A percentile compares a stretch with the other conserved stretches of the same genome.
These are phyloP conservation scores for Stereum hirsutum DNA, from an alignment of 1,284 basidiomycete genomes.

Conservation along the genomic window DNA sequence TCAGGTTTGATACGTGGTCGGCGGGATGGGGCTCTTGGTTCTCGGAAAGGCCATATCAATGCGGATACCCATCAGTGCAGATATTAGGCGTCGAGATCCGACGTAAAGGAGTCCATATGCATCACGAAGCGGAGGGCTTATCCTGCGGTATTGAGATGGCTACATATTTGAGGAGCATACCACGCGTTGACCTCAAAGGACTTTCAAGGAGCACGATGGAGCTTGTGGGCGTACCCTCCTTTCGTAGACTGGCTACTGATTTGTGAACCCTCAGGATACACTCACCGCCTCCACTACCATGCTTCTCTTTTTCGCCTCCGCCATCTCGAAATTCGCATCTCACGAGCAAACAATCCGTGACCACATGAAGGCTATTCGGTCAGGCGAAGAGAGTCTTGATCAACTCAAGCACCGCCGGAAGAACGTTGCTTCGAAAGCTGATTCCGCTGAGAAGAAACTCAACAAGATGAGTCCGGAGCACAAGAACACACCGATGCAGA, in stretches of 20 bases:
- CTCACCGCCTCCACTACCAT: conserved; percentile 67
- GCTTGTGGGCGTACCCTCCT: too few relatives aligned
- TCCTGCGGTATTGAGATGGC: too few relatives aligned
- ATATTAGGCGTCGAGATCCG: too few relatives aligned
- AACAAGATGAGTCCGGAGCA: conserved; percentile 88
- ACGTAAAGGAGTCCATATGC: too few relatives aligned
- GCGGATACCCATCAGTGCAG: too few relatives aligned
- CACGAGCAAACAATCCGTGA: conserved; percentile 73
- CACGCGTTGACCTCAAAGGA: too few relatives aligned
- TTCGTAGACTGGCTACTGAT: conserved; percentile 9
- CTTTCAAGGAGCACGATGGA: too few relatives aligned
- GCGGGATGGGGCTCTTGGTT: too few relatives aligned
- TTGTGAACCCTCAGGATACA: conserved; percentile 73
- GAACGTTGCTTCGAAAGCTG: conserved; percentile 63
- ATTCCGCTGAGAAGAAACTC: conserved; percentile 85
- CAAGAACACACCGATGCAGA: conserved; percentile 77
- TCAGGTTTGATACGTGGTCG: too few relatives aligned
- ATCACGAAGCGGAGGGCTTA: too few relatives aligned
- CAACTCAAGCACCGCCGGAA: conserved; percentile 68
- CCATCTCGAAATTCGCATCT: conserved; percentile 64
- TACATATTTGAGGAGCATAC: too few relatives aligned
- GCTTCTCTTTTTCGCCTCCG: conserved; percentile 60
- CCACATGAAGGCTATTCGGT: conserved; percentile 70
- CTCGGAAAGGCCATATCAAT: too few relatives aligned
- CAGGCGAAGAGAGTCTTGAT: conserved; percentile 79